Evolutionary conservation across 176 grass and related monocot genomes (phyloP), one percentile per base, ranked within the genome.

Genomic region (Canna indica): DNA sequence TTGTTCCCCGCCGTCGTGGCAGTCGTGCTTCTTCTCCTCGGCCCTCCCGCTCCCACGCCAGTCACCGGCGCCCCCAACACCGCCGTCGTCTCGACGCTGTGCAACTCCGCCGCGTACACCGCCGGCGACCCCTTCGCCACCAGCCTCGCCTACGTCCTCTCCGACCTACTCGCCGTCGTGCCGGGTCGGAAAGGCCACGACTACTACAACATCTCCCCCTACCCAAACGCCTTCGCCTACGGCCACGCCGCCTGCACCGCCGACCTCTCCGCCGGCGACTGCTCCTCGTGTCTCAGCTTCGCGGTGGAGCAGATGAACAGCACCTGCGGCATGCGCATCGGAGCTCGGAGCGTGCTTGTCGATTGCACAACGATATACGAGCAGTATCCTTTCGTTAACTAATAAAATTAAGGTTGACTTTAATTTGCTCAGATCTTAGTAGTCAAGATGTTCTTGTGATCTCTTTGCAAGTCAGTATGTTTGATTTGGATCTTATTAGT

Each of bases 151-250:
- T 84, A 78, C 52, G 70, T 81, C 64, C 85, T 81, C 6, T 28
- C 74, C 10, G 85, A 81, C 48, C 78, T 88, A 56, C 42, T 63
- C 29, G 27, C 65, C 14, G 75, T 4, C 26, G 62, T 78, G 74
- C 85, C 81, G 74, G 29, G 67, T 29, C 16, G 47, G 9, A 0
- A 24, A 15, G 78, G 39, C 15, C 74, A 10, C 47, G 78, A 75
- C 70, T 53, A 74, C 5, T 78, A 78, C 66, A 53, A 67, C 74
- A 78, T 88, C 81, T 88, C 85, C 33, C 85, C 81, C 41, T 88
- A 72, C 75, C 75, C 85, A 29, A 68, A 59, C 9, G 81, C 81
- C 32, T 88, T 88, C 75, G 85, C 85, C 36, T 84, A 84, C 78
- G 85, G 85, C 7, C 78, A 81, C 75, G 81, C 81, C 25, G 44